Base-by-base conservation (phyloP, 371 early-diverging fungal species). In the Syncephalis plumigaleata region DNA sequence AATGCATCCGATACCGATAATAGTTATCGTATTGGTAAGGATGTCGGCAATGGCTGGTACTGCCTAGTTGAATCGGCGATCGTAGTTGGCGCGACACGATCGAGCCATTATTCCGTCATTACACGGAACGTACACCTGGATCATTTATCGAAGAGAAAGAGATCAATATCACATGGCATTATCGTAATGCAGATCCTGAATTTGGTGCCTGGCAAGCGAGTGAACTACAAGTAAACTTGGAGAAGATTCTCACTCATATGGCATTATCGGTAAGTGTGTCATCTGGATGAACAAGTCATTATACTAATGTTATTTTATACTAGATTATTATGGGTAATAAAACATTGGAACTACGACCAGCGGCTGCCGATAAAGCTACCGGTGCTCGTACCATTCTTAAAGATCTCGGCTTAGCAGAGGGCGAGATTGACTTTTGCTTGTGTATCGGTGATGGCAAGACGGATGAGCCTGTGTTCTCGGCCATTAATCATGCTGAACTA, bases 121-220 rank as follows among this genome's bases (percentile, higher is more conserved):
- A 95, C 61, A 79, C 83, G 2, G 94, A 91, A 59, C 87, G 93
- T 48, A 92, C 92, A 11, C 91, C 88, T 4, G 95, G 94, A 4
- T 83, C 89, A 4, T 87, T 77, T 51, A 85, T 93, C 57, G 95
- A 94, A 66, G 79, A 84, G 53, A 91, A 89, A 66, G 90, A 91
- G 55, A 75, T 81, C 52, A 74, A 79, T 48, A 55, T 94, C 44
- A 84, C 90, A 2, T 95, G 96, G 95, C 87, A 92, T 58, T 92
- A 86, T 56, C 78, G 87, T 44, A 75, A 73, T 54, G 82, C 93
- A 0, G 92, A 94, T 55, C 75, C 78, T 15, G 81, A 81, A 57
- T 93, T 87, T 64, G 91, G 88, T 9, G 52, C 60, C 1, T 80
- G 81, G 79, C 90, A 89, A 64, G 84, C 87, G 21, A 79, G 79